phyloP scores from a whole-genome alignment of 2,329 filamentous ascomycete species.

The Fusarium begoniae region DNA sequence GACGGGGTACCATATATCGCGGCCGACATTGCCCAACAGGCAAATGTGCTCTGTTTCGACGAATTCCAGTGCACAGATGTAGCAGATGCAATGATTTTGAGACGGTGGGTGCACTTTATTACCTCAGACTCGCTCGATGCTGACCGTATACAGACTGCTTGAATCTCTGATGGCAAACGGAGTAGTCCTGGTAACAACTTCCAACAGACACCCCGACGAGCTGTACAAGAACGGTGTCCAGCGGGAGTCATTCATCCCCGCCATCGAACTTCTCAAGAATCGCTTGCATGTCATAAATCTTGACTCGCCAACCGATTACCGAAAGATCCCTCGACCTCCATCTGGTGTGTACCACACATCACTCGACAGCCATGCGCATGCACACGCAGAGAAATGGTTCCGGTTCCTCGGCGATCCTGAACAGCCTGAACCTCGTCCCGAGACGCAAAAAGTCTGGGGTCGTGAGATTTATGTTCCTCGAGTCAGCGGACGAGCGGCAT shows the following conservation, averaged over 20 bases:
- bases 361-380: conserved; percentile 77
- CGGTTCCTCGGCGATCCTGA: conserved; percentile 88
- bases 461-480: conserved; percentile 86
- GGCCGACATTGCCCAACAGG: conserved; percentile 88
- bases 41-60: conserved; percentile 93
- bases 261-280: conserved; percentile 89
- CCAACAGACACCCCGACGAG: conserved; percentile 94
- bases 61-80: conserved; percentile 99
- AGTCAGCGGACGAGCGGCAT: conserved; percentile 87
- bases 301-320: conserved; percentile 94
- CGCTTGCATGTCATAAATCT: conserved; percentile 91
- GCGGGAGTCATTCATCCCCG: conserved; percentile 92
- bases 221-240: conserved; percentile 99
- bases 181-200: conserved; percentile 95
- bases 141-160: conserved; percentile 66
- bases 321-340: conserved; percentile 92
- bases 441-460: conserved; percentile 90
- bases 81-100: conserved; percentile 96
- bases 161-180: conserved; percentile 95
- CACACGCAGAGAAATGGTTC: conserved; percentile 95
- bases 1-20: conserved; percentile 93
- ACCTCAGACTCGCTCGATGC: background rate
- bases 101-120: conserved; percentile 60
- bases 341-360: conserved; percentile 95
- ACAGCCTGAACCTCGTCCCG: conserved; percentile 76